phyloP scores from a whole-genome alignment of 176 grass and related monocot genomes.

The Metroxylon sagu region DNA sequence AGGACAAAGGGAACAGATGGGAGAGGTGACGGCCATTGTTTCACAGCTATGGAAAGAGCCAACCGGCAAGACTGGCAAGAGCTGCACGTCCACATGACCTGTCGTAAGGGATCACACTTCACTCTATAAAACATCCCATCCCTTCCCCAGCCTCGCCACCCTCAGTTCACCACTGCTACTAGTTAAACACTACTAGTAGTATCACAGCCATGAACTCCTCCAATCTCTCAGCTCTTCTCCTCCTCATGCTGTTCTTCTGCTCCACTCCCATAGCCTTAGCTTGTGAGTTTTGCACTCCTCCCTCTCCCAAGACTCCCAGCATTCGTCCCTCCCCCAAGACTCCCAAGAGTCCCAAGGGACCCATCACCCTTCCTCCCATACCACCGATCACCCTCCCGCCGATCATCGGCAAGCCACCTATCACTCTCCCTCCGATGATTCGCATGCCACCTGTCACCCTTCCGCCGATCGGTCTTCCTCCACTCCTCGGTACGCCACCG shows the following conservation, averaged over 20 bases:
- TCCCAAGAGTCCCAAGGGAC: no score
- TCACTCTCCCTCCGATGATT: background rate
- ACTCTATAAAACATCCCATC: no score
- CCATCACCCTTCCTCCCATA: no score
- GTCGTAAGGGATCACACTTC: no score
- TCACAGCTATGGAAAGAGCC: no score
- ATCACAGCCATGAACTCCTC: slow-evolving; percentile 37
- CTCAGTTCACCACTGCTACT: no score
- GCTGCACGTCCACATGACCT: no score
- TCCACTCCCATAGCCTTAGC: slow-evolving; percentile 28
- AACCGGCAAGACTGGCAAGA: no score
- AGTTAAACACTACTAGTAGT: no score
- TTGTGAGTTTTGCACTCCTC: slow-evolving; percentile 5
- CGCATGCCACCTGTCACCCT: background rate
- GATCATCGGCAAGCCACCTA: background rate
- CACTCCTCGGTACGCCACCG: slow-evolving; percentile 5
- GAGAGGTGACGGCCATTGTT: no score
- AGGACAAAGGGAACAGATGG: no score
- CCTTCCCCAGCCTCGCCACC: no score
- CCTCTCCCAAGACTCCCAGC: background rate
- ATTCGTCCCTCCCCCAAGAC: background rate
- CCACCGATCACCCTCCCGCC: background rate
- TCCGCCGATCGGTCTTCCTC: background rate
- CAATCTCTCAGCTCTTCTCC: slow-evolving; percentile 40
- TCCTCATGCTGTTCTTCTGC: slow-evolving; percentile 42